Conservation (phyloP, 2,329 filamentous ascomycete species). For the Claviceps monticola region DNA sequence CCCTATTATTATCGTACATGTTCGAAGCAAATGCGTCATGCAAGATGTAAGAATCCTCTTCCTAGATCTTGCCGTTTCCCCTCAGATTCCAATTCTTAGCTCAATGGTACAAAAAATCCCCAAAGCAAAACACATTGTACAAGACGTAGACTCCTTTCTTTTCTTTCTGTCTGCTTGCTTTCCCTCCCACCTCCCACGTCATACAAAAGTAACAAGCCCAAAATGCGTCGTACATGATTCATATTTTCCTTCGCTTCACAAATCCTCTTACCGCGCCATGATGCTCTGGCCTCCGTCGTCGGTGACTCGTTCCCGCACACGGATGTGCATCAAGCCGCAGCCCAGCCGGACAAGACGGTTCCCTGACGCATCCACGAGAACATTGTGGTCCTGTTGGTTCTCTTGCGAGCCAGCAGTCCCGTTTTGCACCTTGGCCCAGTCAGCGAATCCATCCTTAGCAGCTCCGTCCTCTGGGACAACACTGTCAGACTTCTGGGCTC, state of each 20-base stretch:
- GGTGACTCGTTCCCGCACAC: constrained; percentile 28
- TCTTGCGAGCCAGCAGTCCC: neutral
- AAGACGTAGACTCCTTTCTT: no score
- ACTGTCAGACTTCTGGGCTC: neutral
- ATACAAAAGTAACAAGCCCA: neutral
- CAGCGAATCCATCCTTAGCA: neutral
- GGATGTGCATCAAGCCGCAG: constrained; percentile 25
- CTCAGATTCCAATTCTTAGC: no score
- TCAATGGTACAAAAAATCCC: no score
- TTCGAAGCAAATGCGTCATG: no score
- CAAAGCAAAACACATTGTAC: no score
- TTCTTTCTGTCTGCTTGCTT: no score
- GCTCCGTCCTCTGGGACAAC: neutral
- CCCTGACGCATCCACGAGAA: neutral
- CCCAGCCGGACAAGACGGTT: constrained; percentile 13
- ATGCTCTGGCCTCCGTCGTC: constrained; percentile 31
- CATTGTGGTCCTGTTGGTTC: neutral
- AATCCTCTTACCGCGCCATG: constrained; percentile 21
- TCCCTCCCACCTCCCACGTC: no score
- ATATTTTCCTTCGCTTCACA: neutral
- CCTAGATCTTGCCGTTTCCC: no score
- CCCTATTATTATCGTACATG: no score
- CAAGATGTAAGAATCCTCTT: no score
- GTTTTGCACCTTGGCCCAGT: neutral
- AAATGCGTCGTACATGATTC: neutral